Percentiles rank a stretch among this genome's conserved stretches.
phyloP scores from a whole-genome alignment of 2,329 filamentous ascomycete genomes.

The Aureobasidium sp. region DNA sequence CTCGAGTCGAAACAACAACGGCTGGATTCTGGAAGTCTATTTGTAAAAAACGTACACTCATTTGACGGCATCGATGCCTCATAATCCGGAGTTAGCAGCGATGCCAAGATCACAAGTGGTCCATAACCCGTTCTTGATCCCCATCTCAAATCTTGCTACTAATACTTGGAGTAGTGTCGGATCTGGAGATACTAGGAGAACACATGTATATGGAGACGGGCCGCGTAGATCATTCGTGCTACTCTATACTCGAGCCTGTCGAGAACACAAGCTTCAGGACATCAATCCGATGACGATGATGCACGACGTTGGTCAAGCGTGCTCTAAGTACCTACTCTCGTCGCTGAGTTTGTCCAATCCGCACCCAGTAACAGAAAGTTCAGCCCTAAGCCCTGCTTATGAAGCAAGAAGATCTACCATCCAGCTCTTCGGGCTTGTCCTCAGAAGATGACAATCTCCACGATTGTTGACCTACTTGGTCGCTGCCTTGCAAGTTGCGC shows the following conservation, averaged over 20 bases:
- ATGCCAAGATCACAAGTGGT: neutral
- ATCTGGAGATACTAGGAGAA: neutral
- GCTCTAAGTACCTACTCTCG: neutral
- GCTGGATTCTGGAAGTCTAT: neutral
- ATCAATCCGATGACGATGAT: neutral
- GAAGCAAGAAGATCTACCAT: neutral
- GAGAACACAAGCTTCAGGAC: neutral
- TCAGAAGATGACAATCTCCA: neutral
- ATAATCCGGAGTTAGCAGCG: neutral
- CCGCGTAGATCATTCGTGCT: neutral
- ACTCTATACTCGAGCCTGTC: neutral
- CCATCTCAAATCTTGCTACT: neutral
- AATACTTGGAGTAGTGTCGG: too few species aligned
- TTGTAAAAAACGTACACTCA: neutral
- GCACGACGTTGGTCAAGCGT: neutral
- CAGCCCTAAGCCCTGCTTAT: neutral
- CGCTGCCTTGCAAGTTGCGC: neutral
- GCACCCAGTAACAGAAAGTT: neutral
- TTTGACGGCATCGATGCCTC: too few species aligned
- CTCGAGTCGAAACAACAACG: neutral
- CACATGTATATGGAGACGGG: neutral
- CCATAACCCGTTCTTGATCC: neutral
- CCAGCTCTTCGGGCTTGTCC: neutral
- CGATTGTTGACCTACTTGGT: neutral
- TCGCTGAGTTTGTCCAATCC: neutral